Conservation (phyloP, 2,329 filamentous ascomycete species). For the Coniochaeta hoffmannii region DNA sequence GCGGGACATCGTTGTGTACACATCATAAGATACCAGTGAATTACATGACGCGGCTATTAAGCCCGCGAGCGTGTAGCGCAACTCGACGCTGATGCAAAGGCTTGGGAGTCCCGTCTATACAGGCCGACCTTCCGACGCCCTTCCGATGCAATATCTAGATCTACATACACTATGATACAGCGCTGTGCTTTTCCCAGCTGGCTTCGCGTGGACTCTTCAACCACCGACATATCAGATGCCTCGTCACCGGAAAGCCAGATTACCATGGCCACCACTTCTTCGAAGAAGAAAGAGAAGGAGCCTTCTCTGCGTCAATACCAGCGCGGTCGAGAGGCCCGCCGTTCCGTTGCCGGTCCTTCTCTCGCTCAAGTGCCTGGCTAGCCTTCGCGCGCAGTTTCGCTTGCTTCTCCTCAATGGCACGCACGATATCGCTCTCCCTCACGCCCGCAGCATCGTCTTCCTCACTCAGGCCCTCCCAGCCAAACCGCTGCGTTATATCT, state of each 20-base stretch:
- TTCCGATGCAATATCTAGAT: conserved; percentile 1
- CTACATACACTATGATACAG: conserved; percentile 1
- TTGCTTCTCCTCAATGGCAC: conserved; percentile 23
- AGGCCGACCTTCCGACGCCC: neutral
- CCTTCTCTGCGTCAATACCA: conserved; percentile 27
- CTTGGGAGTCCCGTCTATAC: neutral
- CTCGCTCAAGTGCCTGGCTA: conserved; percentile 36
- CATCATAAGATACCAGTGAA: neutral
- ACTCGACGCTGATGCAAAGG: neutral
- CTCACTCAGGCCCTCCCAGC: conserved; percentile 24
- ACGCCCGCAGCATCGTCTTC: conserved; percentile 22
- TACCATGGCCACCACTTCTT: conserved; percentile 44
- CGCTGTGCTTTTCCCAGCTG: neutral
- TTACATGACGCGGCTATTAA: neutral
- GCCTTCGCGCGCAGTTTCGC: conserved; percentile 29
- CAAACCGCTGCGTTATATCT: conserved; percentile 15
- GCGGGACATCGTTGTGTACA: neutral
- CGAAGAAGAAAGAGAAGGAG: conserved; percentile 15
- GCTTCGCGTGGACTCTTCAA: neutral
- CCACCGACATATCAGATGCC: neutral
- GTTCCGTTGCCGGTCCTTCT: conserved; percentile 41
- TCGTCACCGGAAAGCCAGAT: neutral
- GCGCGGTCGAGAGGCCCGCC: conserved; percentile 45
- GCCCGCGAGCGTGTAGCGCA: neutral
- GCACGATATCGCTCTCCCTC: conserved; percentile 20